These are phyloP conservation scores for Penicillium paxilli DNA, from an alignment of 495 filamentous ascomycete genomes.

Conservation along the genomic window DNA sequence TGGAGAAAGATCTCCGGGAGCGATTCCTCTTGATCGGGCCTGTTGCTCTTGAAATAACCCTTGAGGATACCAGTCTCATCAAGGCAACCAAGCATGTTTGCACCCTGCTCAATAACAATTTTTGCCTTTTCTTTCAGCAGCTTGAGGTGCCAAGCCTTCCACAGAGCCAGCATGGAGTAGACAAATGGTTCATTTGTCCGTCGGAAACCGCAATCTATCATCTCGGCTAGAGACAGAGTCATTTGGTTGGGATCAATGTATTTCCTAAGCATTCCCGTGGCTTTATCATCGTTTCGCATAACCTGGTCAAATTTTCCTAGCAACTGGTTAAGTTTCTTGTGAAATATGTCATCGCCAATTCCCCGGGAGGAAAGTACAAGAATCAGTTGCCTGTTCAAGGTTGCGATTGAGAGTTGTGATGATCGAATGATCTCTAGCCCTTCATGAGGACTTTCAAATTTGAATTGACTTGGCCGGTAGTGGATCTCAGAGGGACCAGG, in stretches of 20 bases:
- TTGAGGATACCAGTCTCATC: conserved; percentile 79
- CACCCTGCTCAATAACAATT: conserved; percentile 77
- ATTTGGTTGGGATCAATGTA: conserved; percentile 86
- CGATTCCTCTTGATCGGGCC: conserved; percentile 35
- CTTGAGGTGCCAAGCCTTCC: conserved; percentile 82
- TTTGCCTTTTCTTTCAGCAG: conserved; percentile 89
- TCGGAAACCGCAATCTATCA: conserved; percentile 84
- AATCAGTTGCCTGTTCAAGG: conserved; percentile 88
- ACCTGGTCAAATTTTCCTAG: conserved; percentile 64
- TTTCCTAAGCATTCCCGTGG: conserved; percentile 63
- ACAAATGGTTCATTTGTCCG: conserved; percentile 74
- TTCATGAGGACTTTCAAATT: conserved; percentile 72
- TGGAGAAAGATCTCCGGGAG: conserved; percentile 92
- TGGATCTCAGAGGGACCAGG: conserved; percentile 61
- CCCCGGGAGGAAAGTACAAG: conserved; percentile 77
- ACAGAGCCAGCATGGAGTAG: conserved; percentile 69
- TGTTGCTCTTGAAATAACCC: conserved; percentile 44
- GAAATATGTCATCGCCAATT: conserved; percentile 66
- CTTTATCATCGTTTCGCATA: conserved; percentile 61
- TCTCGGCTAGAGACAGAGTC: conserved; percentile 68
- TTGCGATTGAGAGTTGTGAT: conserved; percentile 71
- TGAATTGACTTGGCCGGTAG: conserved; percentile 80
- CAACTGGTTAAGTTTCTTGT: conserved; percentile 62
- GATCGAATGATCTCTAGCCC: conserved; percentile 82
- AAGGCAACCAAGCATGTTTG: conserved; percentile 84